Percentiles rank a stretch among this genome's conserved stretches.
Evolutionary conservation across 1,284 basidiomycete species (phyloP).

Genomic region (Jaminaea rosea): DNA sequence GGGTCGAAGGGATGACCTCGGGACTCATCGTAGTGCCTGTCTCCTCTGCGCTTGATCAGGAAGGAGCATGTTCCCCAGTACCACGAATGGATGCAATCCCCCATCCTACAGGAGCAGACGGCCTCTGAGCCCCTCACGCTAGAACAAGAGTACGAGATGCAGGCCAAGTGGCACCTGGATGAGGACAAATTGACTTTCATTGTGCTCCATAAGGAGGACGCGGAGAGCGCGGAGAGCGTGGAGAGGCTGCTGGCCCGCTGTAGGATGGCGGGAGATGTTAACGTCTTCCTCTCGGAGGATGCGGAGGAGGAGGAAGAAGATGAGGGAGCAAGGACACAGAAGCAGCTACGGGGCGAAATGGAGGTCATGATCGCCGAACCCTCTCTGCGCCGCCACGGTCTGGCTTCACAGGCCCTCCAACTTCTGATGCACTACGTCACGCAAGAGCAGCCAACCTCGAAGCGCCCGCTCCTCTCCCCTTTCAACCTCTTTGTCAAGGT

Average conservation of each 20-base stretch:
- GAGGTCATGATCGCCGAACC: slow-evolving; percentile 69
- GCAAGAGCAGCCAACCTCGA: background rate
- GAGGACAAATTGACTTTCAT: slow-evolving; percentile 91
- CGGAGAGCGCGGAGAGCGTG: slow-evolving; percentile 9
- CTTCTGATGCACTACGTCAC: slow-evolving; percentile 35
- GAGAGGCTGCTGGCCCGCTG: slow-evolving; percentile 48
- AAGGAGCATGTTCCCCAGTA: slow-evolving; percentile 62
- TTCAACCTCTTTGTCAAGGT: slow-evolving; percentile 8
- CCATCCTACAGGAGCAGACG: slow-evolving; percentile 65
- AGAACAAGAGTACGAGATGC: slow-evolving; percentile 85
- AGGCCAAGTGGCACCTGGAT: slow-evolving; percentile 76
- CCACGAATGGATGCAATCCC: slow-evolving; percentile 80
- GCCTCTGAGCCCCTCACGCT: slow-evolving; percentile 76
- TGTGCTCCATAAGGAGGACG: slow-evolving; percentile 52
- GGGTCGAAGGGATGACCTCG: background rate
- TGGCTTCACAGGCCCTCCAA: slow-evolving; percentile 47
- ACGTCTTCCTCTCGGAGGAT: slow-evolving; percentile 60
- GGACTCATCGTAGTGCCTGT: too few species aligned
- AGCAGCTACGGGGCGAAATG: slow-evolving; percentile 57
- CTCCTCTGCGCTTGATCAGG: slow-evolving; percentile 47
- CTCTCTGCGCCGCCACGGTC: slow-evolving; percentile 48
- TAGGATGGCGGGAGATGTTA: slow-evolving; percentile 82
- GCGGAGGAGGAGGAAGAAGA: slow-evolving; percentile 15
- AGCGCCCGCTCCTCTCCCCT: background rate
- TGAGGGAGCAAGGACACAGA: slow-evolving; percentile 30